phyloP scores from a whole-genome alignment of 129 eudicot species.

The Helianthus tuberosus region DNA sequence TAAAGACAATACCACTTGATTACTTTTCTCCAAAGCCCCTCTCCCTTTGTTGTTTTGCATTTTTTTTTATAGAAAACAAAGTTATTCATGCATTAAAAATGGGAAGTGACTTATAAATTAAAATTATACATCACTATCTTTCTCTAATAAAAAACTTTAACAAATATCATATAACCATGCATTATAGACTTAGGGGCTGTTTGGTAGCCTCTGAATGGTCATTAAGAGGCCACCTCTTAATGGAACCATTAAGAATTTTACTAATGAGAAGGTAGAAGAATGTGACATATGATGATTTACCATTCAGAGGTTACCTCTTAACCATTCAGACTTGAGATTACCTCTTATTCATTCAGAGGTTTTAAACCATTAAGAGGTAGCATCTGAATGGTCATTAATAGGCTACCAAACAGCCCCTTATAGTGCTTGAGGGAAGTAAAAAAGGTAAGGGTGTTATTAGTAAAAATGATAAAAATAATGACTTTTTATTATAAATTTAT shows the following conservation, averaged over 20 bases:
- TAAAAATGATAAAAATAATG: background rate
- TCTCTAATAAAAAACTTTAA: background rate
- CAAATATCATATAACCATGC: background rate
- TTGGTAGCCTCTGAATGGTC: no score
- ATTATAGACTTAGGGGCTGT: no score
- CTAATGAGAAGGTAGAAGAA: no score
- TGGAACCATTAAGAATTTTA: no score
- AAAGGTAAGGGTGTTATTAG: background rate
- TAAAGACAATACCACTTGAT: slow-evolving; percentile 22
- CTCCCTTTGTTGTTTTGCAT: slow-evolving; percentile 22
- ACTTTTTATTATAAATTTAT: background rate
- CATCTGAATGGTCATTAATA: no score
- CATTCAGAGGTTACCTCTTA: no score
- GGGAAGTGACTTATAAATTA: background rate
- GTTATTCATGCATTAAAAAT: background rate
- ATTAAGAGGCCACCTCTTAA: no score
- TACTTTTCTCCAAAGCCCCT: slow-evolving; percentile 21
- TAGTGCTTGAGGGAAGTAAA: background rate
- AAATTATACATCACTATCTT: background rate
- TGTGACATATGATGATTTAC: no score
- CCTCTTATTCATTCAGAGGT: no score
- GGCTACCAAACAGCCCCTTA: no score
- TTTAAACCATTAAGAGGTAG: no score
- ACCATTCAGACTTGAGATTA: no score
- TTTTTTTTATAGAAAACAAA: background rate